phyloP scores from a whole-genome alignment of 768 basidiomycete genomes.

The Lepiota brunneoincarnata region DNA sequence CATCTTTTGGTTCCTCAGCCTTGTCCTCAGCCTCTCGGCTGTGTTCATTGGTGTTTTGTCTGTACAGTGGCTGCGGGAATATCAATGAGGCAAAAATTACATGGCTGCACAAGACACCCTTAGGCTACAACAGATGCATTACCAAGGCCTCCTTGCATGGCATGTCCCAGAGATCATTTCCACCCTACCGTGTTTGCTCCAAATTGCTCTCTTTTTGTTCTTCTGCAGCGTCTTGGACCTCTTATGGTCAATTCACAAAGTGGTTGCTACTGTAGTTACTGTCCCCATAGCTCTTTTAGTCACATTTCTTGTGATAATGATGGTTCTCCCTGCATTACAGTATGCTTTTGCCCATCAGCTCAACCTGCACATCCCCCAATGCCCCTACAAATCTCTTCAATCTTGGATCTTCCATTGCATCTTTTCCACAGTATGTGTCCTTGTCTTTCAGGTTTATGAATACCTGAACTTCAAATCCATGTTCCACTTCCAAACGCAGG shows the following conservation, averaged over 20 bases:
- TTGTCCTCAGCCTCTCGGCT: constrained; percentile 16
- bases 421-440: constrained; percentile 5
- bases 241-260: constrained; percentile 21
- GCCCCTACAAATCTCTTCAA: constrained; percentile 27
- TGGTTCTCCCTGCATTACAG: constrained; percentile 21
- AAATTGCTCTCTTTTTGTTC: constrained; percentile 26
- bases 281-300: constrained; percentile 19
- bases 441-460: neutral
- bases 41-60: constrained; percentile 17
- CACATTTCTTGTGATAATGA: constrained; percentile 18
- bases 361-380: constrained; percentile 14
- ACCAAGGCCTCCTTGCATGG: constrained; percentile 25
- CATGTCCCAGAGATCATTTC: constrained; percentile 24
- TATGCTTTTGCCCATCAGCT: neutral
- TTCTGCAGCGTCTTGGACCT: constrained; percentile 25
- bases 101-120: constrained; percentile 14
- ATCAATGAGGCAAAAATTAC: constrained; percentile 12
- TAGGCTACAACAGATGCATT: constrained; percentile 22
- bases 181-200: constrained; percentile 24
- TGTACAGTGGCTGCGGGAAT: constrained; percentile 21
- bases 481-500: neutral
- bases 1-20: constrained; percentile 17
- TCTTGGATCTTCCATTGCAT: constrained; percentile 21
- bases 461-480: neutral
- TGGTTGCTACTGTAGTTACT: constrained; percentile 17